Percentiles rank a stretch among this genome's conserved stretches.
These are phyloP conservation scores for Aspergillus puulaauensis DNA, from an alignment of 2,329 filamentous ascomycete genomes.

Conservation along the genomic window DNA sequence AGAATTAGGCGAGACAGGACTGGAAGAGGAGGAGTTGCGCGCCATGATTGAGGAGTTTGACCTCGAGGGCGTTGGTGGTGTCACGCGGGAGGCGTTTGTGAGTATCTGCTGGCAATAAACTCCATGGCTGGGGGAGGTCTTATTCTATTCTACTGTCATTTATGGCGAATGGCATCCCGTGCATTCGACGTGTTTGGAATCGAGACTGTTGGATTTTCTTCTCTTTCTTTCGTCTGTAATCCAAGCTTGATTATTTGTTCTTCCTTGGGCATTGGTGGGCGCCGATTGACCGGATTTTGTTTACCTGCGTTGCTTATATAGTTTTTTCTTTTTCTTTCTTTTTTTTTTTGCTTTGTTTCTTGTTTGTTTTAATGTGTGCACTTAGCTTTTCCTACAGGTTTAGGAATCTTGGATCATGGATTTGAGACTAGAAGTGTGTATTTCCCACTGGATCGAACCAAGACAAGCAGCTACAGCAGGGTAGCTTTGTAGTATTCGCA, in stretches of 20 bases:
- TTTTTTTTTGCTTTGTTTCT: slow-evolving; percentile 1
- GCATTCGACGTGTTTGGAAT: background rate
- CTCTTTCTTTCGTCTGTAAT: background rate
- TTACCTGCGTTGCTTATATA: background rate
- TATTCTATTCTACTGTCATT: background rate
- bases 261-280: slow-evolving; percentile 19
- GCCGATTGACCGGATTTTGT: slow-evolving; percentile 12
- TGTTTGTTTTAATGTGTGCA: background rate
- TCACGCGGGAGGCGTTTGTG: slow-evolving; percentile 64
- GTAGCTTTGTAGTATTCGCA: no score
- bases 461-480: background rate
- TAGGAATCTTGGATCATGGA: slow-evolving; percentile 10
- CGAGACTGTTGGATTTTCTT: background rate
- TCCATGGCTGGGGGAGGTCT: background rate
- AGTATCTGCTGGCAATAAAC: slow-evolving; percentile 61
- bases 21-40: slow-evolving; percentile 87
- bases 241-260: slow-evolving; percentile 1
- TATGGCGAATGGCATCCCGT: background rate
- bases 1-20: slow-evolving; percentile 80
- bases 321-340: slow-evolving; percentile 3
- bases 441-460: background rate
- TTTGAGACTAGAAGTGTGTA: background rate
- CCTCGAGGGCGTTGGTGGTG: slow-evolving; percentile 83
- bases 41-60: slow-evolving; percentile 99
- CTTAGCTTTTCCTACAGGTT: slow-evolving; percentile 7